Conservation (phyloP, 768 basidiomycete genomes). For the Pisolithus sp. region DNA sequence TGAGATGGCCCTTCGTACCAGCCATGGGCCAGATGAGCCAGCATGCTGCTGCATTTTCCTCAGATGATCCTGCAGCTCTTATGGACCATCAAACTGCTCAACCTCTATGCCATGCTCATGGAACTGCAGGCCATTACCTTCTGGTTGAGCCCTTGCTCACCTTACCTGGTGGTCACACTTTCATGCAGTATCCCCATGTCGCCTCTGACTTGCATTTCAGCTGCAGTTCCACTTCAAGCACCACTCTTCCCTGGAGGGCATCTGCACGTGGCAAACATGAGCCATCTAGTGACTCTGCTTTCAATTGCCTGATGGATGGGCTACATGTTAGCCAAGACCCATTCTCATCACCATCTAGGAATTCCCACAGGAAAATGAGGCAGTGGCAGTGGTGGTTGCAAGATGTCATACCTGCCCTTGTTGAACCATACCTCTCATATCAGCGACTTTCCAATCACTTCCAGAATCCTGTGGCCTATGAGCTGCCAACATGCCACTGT, state of each 20-base stretch:
- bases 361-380: slow-evolving; percentile 1
- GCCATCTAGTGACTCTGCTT: no score
- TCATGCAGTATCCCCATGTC: background rate
- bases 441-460: background rate
- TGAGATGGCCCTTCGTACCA: no score
- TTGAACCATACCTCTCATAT: slow-evolving; percentile 3
- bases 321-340: background rate
- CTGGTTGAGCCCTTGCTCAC: background rate
- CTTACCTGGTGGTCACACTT: background rate
- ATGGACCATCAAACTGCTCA: background rate
- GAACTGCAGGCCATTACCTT: background rate
- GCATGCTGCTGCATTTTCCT: no score
- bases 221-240: background rate
- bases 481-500: background rate
- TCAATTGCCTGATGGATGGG: background rate
- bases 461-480: background rate
- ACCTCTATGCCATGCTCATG: background rate
- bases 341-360: background rate
- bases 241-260: background rate
- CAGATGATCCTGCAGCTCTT: background rate
- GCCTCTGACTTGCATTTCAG: no score
- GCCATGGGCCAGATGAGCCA: no score
- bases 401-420: slow-evolving; percentile 6
- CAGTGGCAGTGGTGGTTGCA: slow-evolving; percentile 4
- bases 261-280: no score